Evolutionary conservation across 169 alveolate genomes (phyloP), one percentile per base, ranked within the genome.

Genomic region (Cryptosporidium meleagridis): DNA sequence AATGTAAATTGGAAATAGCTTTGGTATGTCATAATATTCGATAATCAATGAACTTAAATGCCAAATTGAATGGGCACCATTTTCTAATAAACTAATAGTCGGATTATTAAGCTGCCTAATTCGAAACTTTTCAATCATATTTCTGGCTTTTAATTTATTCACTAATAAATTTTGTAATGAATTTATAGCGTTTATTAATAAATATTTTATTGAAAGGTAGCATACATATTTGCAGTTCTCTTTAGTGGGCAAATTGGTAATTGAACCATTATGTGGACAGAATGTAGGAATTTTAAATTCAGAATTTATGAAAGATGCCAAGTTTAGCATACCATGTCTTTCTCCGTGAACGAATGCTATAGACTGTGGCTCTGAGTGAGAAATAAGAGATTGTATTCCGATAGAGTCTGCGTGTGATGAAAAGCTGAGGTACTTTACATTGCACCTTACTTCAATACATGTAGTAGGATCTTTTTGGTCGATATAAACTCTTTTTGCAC

Each of bases 341-440:
- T 98, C 99, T n/a, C 99, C 99, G 92, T 98, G 99, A 31, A 98
- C 99, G 69, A 98, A 93, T 70, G 97, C 94, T 21, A 98, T 96
- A 85, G 95, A 94, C 84, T 94, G 95, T 0, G 99, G 99, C 39
- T 96, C 93, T 93, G 97, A 94, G 91, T 94, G 96, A 69, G 93
- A 94, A 33, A 95, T 93, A 58, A 96, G 94, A 55, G 95, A 94
- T 91, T 95, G 95, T 29, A 98, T 97, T 37, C 99, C 99, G 87
- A 97, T 96, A 3, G 99, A 96, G 92, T 98, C 99, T 16, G 99
- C 99, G 94, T 98, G 99, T 16, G 99, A 99, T 75, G 99, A 96
- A 87, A 98, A 98, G 31, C 99, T 96, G 94, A 98, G 95, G 93
- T 97, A 96, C 75, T 96, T 94, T 26, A 98, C 97, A 89, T 94